Conservation (phyloP, 1,284 basidiomycete species). For the Heterobasidion irregulare region DNA sequence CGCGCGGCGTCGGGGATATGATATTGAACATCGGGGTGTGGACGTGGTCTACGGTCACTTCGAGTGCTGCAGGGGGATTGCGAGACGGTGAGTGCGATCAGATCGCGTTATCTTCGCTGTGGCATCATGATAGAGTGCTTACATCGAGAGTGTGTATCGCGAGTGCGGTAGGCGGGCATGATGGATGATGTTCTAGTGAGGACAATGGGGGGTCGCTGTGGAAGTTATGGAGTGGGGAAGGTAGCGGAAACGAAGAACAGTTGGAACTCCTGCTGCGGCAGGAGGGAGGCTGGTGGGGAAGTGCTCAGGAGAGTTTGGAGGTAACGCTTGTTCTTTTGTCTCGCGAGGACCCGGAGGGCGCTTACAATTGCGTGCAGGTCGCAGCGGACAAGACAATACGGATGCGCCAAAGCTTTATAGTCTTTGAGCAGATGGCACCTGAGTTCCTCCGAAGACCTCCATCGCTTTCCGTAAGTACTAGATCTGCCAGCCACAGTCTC, state of each 20-base stretch:
- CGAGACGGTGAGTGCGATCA: conserved; percentile 18
- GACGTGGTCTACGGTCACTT: conserved; percentile 60
- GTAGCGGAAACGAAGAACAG: conserved; percentile 4
- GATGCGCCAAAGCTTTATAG: conserved; percentile 49
- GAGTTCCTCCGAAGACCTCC: conserved; percentile 34
- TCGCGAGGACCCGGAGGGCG: conserved; percentile 9
- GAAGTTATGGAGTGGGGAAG: conserved; percentile 14
- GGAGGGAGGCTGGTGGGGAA: conserved; percentile 11
- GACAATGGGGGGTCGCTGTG: conserved; percentile 20
- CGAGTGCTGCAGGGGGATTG: conserved; percentile 42
- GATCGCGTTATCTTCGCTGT: conserved; percentile 6
- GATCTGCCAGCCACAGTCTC: conserved; percentile 19
- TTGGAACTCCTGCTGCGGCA: conserved; percentile 9
- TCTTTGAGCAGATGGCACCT: conserved; percentile 14
- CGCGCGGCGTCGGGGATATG: conserved; percentile 69
- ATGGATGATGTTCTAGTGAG: conserved; percentile 23
- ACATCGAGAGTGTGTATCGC: conserved; percentile 60
- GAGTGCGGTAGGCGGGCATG: conserved; percentile 71
- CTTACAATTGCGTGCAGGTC: conserved; percentile 50
- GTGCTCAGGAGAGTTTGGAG: conserved; percentile 7
- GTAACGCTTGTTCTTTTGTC: conserved; percentile 11
- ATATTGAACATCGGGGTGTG: conserved; percentile 51
- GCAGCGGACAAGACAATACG: conserved; percentile 49
- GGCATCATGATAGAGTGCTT: conserved; percentile 21
- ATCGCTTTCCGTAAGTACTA: conserved; percentile 27